These are phyloP conservation scores for Botryosphaeria agaves DNA, from an alignment of 2,329 filamentous ascomycete genomes.

Conservation along the genomic window DNA sequence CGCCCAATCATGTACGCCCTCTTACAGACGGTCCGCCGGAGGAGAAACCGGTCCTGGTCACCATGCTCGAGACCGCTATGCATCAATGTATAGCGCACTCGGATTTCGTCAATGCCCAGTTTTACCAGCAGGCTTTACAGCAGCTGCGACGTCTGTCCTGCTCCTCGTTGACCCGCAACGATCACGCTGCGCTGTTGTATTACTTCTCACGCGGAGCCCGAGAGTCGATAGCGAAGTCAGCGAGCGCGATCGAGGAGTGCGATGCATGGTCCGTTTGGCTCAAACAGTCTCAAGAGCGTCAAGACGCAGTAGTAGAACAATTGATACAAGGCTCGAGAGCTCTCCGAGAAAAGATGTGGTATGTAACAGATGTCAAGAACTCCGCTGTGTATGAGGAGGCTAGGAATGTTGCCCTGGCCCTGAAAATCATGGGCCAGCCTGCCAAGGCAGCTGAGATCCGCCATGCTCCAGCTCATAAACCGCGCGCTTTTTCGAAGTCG, in stretches of 20 bases:
- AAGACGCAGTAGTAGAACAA: conserved; percentile 54
- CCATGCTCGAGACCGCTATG: conserved; percentile 62
- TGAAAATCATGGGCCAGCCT: conserved; percentile 72
- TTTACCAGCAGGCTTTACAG: conserved; percentile 70
- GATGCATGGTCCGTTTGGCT: conserved; percentile 72
- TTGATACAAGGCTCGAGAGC: conserved; percentile 59
- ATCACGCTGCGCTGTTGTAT: conserved; percentile 54
- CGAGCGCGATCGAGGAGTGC: conserved; percentile 58
- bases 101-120: conserved; percentile 68
- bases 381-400: conserved; percentile 79
- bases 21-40: neutral
- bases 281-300: conserved; percentile 63
- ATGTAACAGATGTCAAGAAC: conserved; percentile 81
- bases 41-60: conserved; percentile 34
- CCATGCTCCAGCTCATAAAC: conserved; percentile 18
- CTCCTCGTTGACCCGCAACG: conserved; percentile 43
- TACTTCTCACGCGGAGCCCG: conserved; percentile 57
- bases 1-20: neutral
- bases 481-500: conserved; percentile 25
- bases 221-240: conserved; percentile 51
- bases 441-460: conserved; percentile 23
- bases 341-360: conserved; percentile 96
- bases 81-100: conserved; percentile 60
- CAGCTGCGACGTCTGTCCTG: conserved; percentile 49
- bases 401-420: conserved; percentile 65